Base-by-base conservation (phyloP, 2,329 filamentous ascomycete species). In the Aspergillaceae sp. region DNA sequence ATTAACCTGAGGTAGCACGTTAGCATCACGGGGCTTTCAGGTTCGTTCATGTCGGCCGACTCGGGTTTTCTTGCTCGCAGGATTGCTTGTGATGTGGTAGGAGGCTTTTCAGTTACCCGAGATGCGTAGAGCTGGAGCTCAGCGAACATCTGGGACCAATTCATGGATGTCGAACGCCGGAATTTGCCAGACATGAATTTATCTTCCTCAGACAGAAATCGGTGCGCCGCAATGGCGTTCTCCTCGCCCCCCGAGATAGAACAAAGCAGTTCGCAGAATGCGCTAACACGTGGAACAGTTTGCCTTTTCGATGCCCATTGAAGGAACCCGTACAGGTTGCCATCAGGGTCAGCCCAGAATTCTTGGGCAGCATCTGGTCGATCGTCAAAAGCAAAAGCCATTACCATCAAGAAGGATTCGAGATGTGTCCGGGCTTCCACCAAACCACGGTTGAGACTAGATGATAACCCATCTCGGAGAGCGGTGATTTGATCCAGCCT, bases 271-370 rank as follows among this genome's bases (percentile, higher is more conserved):
- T 97, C 91, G 65, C 92, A 98, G 57, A 97, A 98, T 8, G 91
- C 90, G 50, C 88, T 92, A 48, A 94, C 90, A 27, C 95, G 78
- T n/a, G 92, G 92, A 0, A 94, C 96, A 0, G 94, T 95, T 50
- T 94, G 89, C 57, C 92, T 79, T 56, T 88, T 84, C 3, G 92
- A 95, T n/a, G 90, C 87, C 92, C 92, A 98, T 53, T 94, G 87
- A 63, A 98, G 77, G 62, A 98, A 98, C 0, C 92, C 92, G 51
- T 90, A 87, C 30, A 98, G 73, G 56, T 96, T 95, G 60, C 89
- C 89, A 58, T 98, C 92, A 2, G 86, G 82, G 60, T 96, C 90
- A 30, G 79, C 79, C 92, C 92, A 98, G 56, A 97, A 97, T 40
- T 83, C 85, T 59, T 87, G 81, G 7, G 90, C 87, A 28, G 88